Evolutionary conservation across 176 grass and related monocot species (phyloP), one percentile per base, ranked within the genome.

Genomic region (Eragrostis curvula): DNA sequence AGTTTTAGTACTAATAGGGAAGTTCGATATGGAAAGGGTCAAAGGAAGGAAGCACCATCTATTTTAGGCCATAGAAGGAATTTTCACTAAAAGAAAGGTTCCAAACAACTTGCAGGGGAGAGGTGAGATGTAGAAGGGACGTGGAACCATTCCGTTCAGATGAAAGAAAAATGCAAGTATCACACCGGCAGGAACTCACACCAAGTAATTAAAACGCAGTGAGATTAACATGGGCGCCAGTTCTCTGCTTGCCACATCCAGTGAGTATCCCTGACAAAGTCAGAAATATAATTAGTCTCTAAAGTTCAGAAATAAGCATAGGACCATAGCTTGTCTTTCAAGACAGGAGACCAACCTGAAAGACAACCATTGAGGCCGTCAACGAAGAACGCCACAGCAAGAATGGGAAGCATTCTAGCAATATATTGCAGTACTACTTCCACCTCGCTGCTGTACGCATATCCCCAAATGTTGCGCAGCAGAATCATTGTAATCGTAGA

Each of bases 381-480:
- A 7, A 83, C n/a, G 3, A 83, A 6, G 71, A 48, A 50, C 2
- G 81, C 61, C 6, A 53, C 12, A 7, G 81, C 69, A 16, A 83
- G 70, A 24, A 83, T 51, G 3, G n/a, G n/a, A n/a, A n/a, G n/a
- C n/a, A n/a, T n/a, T n/a, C n/a, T n/a, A n/a, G n/a, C n/a, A n/a
- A n/a, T 21, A 23, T 81, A 81, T 2, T 6, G 13, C 1, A 59
- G n/a, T n/a, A n/a, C 78, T 1, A 81, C 49, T 70, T 81, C 65
- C 20, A 58, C 66, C 64, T 81, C 65, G 30, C 52, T 70, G 11
- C 78, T 81, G 20, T 81, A 81, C 25, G 65, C 48, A 24, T 81
- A 81, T 28, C 65, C 78, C 64, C 78, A 81, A 55, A 81, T 13
- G 16, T 44, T 24, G 8, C 15, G 46, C 45, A 81, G 14, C 32